phyloP scores from a whole-genome alignment of 2,329 filamentous ascomycete species.

The Fusarium subglutinans region DNA sequence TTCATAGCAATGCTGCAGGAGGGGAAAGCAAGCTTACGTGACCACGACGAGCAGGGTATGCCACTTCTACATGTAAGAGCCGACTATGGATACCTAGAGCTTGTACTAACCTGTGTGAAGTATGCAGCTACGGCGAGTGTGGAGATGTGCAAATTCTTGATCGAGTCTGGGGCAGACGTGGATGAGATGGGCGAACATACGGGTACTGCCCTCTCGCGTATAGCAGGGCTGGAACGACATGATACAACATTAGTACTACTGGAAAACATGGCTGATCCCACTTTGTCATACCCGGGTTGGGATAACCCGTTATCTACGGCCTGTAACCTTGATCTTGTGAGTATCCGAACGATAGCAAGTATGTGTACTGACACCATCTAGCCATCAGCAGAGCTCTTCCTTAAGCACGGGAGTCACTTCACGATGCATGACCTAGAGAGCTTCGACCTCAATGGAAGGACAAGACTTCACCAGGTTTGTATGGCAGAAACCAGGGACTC shows the following conservation, averaged over 20 bases:
- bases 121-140: constrained; percentile 12
- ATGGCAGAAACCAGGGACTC: constrained; percentile 3
- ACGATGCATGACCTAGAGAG: constrained; percentile 3
- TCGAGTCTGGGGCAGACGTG: constrained; percentile 20
- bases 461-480: constrained; percentile 3
- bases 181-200: constrained; percentile 19
- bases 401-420: background rate
- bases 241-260: constrained; percentile 13
- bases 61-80: constrained; percentile 12
- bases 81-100: fast-evolving
- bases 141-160: constrained; percentile 22
- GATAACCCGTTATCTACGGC: constrained; percentile 1
- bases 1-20: background rate
- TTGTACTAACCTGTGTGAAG: background rate
- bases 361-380: background rate
- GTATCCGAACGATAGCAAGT: fast-evolving
- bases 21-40: constrained; percentile 13
- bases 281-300: background rate
- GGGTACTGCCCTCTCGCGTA: constrained; percentile 5
- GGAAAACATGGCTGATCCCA: constrained; percentile 21
- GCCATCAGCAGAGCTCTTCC: constrained; percentile 1
- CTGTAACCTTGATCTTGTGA: constrained; percentile 9
- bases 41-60: constrained; percentile 23
- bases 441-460: constrained; percentile 4
- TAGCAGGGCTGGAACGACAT: background rate